Evolutionary conservation across 495 filamentous ascomycete genomes (phyloP).

Genomic region (Usnea hakonensis): DNA sequence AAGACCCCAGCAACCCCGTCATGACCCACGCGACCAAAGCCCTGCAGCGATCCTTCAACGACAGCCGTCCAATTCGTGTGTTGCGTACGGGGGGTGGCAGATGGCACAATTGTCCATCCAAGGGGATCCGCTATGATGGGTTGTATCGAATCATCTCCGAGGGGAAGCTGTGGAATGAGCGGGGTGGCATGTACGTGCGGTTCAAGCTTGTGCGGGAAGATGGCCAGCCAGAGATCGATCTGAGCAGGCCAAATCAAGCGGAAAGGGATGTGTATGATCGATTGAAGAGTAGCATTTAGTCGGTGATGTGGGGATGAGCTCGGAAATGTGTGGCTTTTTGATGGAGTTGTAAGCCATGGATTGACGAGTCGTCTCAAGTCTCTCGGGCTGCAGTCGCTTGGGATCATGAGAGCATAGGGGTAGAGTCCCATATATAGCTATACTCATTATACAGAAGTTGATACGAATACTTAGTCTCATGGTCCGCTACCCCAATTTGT

Average conservation of each 20-base stretch:
- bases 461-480: not conserved
- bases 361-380: not conserved
- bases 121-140: constrained; percentile 47
- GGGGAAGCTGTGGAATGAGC: constrained; percentile 14
- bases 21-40: constrained; percentile 30
- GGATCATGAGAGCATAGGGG: not conserved
- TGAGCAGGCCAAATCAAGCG: constrained; percentile 21
- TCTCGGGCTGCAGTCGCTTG: not conserved
- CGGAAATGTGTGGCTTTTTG: not conserved
- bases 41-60: constrained; percentile 29
- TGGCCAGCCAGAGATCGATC: constrained; percentile 28
- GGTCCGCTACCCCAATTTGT: not conserved
- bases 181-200: constrained; percentile 31
- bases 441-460: not conserved
- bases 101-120: constrained; percentile 25
- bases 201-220: constrained; percentile 36
- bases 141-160: constrained; percentile 36
- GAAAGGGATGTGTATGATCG: constrained; percentile 7
- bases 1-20: constrained; percentile 15
- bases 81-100: constrained; percentile 30
- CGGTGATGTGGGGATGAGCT: not conserved
- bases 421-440: not conserved
- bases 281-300: not conserved
- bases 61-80: constrained; percentile 37
- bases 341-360: not conserved